Percentiles rank a stretch among this genome's conserved stretches.
phyloP scores from a whole-genome alignment of 805 yeast genomes.

The Peterozyma xylosa region DNA sequence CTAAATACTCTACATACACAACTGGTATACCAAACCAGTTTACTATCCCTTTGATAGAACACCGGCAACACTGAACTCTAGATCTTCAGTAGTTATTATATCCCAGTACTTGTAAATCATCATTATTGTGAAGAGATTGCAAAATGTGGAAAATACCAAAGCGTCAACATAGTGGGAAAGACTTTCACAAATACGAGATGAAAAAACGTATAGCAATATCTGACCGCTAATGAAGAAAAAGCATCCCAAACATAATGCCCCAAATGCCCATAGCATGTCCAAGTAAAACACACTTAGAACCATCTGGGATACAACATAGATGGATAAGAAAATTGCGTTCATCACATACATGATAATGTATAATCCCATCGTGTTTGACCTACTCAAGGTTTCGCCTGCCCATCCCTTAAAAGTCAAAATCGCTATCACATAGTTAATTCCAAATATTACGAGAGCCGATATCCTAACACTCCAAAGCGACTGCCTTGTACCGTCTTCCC shows the following conservation, averaged over 20 bases:
- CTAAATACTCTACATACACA: no score
- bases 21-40: no score
- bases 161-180: slow-evolving; percentile 89
- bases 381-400: slow-evolving; percentile 35
- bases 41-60: no score
- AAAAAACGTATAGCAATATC: slow-evolving; percentile 62
- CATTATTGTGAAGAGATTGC: slow-evolving; percentile 80
- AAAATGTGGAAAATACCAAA: slow-evolving; percentile 70
- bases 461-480: slow-evolving; percentile 54
- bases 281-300: slow-evolving; percentile 61
- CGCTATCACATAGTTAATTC: slow-evolving; percentile 57
- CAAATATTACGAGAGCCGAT: slow-evolving; percentile 49
- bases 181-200: slow-evolving; percentile 55
- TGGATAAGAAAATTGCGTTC: slow-evolving; percentile 57
- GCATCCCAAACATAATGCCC: slow-evolving; percentile 67
- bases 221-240: slow-evolving; percentile 81
- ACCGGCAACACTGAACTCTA: slow-evolving; percentile 73
- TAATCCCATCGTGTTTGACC: slow-evolving; percentile 53
- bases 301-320: slow-evolving; percentile 62
- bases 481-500: slow-evolving; percentile 85
- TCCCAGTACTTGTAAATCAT: slow-evolving; percentile 97
- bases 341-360: slow-evolving; percentile 65
- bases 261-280: slow-evolving; percentile 81
- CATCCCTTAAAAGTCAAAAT: slow-evolving; percentile 68
- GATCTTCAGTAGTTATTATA: slow-evolving; percentile 88